These are phyloP conservation scores for Leccinum griseonigrum DNA, from an alignment of 1,284 basidiomycete species.

Conservation along the genomic window DNA sequence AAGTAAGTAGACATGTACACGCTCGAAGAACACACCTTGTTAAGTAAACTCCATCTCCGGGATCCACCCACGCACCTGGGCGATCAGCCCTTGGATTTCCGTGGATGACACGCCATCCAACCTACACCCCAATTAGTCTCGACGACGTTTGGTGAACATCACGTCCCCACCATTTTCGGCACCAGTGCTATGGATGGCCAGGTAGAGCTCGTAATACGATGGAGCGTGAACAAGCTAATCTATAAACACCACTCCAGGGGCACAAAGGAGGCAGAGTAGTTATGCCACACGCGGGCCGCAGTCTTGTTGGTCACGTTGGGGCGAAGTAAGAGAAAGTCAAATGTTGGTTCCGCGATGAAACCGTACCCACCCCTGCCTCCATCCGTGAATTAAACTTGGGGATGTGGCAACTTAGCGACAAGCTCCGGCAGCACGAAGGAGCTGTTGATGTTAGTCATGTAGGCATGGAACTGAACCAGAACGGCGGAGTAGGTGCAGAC, in stretches of 20 bases:
- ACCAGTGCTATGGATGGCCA: conserved; percentile 7
- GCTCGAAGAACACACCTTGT: conserved; percentile 36
- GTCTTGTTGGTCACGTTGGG: conserved; percentile 35
- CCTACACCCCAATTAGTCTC: conserved; percentile 24
- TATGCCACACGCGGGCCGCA: conserved; percentile 34
- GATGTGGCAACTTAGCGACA: conserved; percentile 29
- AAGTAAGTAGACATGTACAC: not conserved
- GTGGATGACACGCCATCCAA: conserved; percentile 36
- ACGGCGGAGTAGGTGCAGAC: conserved; percentile 31
- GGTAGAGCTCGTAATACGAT: conserved; percentile 33
- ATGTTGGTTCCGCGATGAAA: not conserved
- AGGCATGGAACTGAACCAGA: conserved; percentile 27
- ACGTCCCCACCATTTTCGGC: conserved; percentile 20
- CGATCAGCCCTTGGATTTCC: conserved; percentile 29
- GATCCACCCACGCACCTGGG: conserved; percentile 31
- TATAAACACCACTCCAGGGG: conserved; percentile 1
- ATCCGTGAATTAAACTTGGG: conserved; percentile 32
- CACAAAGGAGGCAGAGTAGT: conserved; percentile 17
- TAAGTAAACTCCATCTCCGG: conserved; percentile 41
- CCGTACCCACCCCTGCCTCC: conserved; percentile 23
- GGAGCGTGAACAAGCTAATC: conserved; percentile 15
- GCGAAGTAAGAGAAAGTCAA: conserved; percentile 26
- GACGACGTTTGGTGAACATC: conserved; percentile 35
- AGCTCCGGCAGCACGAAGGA: conserved; percentile 15
- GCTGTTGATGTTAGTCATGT: conserved; percentile 27